Base-by-base conservation (phyloP, 257 asterid species). In the Ligustrum vulgare region DNA sequence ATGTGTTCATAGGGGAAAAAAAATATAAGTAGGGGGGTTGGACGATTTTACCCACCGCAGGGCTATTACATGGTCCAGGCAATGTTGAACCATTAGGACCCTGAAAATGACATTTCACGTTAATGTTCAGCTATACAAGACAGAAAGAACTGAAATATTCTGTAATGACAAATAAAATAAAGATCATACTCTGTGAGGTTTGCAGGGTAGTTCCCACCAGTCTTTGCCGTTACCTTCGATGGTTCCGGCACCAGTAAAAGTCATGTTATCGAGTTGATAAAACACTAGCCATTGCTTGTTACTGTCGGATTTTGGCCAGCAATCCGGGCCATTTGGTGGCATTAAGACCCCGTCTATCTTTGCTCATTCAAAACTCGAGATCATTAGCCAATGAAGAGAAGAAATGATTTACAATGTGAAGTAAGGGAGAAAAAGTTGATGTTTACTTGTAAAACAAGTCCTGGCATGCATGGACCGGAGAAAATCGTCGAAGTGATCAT, bases 121-220 rank as follows among this genome's bases (percentile, higher is more conserved):
- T 2, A 60, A 23, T 22, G 2, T 60, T 10, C 10, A 23, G 16
- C 65, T 20, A 8, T 20, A 8, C 25, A 66, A 13, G 35, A 73
- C 3, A 31, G 22, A 51, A 16, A 8, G 4, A 15, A 8, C 43
- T 9, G 45, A 39, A 39, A 39, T 39, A 39, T 39, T 10, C 13
- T 39, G 13, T 39, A 39, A 9, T 39, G 45, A 12, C 45, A 10
- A 35, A 32, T 54, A 22, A 47, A 5, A 56, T 12, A 1, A 28
- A 12, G 66, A 20, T 16, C 10, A 54, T 83, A 92, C 99, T 91
- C 76, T 89, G 80, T 95, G 99, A 80, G 99, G 99, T 78, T 95
- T 95, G 94, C 98, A 95, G 2, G 98, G 99, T 25, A 95, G 97
- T 25, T 90, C 90, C 99, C 99, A 95, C 98, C 99, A 95, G 22